phyloP scores from a whole-genome alignment of 2,329 filamentous ascomycete genomes.

The Alternaria sp. region DNA sequence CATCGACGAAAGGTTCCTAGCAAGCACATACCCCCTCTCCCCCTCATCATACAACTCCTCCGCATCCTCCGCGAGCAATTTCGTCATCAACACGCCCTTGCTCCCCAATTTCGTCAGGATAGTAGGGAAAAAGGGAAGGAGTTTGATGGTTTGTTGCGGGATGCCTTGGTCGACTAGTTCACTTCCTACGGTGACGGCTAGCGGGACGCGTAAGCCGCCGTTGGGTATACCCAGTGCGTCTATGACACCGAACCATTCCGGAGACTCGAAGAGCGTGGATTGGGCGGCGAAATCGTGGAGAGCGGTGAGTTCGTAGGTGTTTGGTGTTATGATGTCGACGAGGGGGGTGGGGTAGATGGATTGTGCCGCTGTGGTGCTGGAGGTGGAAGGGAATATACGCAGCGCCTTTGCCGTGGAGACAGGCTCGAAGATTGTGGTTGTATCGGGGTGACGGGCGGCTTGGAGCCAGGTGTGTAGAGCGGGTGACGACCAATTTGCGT shows the following conservation, averaged over 20 bases:
- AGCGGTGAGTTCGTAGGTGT: constrained; percentile 77
- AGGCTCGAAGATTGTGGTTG: constrained; percentile 78
- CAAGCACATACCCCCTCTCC: constrained; percentile 73
- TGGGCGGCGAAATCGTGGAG: constrained; percentile 76
- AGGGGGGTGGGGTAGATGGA: constrained; percentile 65
- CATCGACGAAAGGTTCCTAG: constrained; percentile 56
- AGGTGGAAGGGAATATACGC: constrained; percentile 64
- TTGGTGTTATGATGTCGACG: constrained; percentile 82
- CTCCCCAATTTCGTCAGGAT: constrained; percentile 84
- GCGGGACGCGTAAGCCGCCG: constrained; percentile 71
- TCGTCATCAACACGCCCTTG: constrained; percentile 76
- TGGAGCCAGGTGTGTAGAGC: constrained; percentile 73
- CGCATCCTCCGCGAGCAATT: constrained; percentile 72
- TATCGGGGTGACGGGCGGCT: constrained; percentile 56
- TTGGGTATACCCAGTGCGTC: constrained; percentile 78
- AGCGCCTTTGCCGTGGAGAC: constrained; percentile 82
- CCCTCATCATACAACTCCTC: constrained; percentile 67
- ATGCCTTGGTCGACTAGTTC: constrained; percentile 79
- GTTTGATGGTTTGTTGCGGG: constrained; percentile 80
- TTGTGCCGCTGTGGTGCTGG: constrained; percentile 63
- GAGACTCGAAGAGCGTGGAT: constrained; percentile 70
- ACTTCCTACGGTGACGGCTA: constrained; percentile 70
- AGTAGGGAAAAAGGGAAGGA: constrained; percentile 86
- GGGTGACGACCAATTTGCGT: constrained; percentile 80
- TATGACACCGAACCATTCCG: constrained; percentile 79